Evolutionary conservation across 179 eudicot genomes (phyloP), one percentile per base, ranked within the genome.

Genomic region (Gypsophila paniculata): DNA sequence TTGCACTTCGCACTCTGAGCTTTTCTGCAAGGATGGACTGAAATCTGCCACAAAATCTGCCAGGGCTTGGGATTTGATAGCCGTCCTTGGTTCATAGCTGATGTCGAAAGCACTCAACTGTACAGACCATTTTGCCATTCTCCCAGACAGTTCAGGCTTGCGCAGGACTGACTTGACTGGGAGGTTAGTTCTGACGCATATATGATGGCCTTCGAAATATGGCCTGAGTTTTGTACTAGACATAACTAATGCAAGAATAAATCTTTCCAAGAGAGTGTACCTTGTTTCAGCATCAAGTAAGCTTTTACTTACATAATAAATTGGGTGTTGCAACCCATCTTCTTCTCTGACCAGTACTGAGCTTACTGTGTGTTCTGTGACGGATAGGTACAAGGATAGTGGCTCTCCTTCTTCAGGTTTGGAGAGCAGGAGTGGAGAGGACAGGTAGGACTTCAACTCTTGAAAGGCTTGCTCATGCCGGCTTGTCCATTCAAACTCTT

Each of bases 21-120:
- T 42, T 42, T 42, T 7, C 7, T 42, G 46, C 46, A 42, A 8
- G 46, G 46, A 6, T 6, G 22, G 59, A 14, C 44, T 51, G 26
- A 68, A 68, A 19, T 68, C 44, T 0, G 60, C 58, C 38, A 68
- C 14, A 29, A 68, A 49, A 10, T 68, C 44, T 42, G 71, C 60
- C 12, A 49, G 7, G 7, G 59, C 44, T 8, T 49, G 60, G 0
- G 71, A 49, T 3, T 68, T 51, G 38, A 68, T 68, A 1, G 59
- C 17, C 1, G 58, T 67, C 10, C 42, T 48, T 0, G 58, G 71
- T 1, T 23, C 21, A 36, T 42, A 42, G 46, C 8, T 42, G 46
- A 42, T 42, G 6, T 42, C 46, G 11, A 2, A 42, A 3, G 14
- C 10, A 51, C 60, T 67, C 18, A 48, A 18, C 6, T 25, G 21